Evolutionary conservation across 345 rosid species (phyloP).

Genomic region (Eucalyptus marginata): DNA sequence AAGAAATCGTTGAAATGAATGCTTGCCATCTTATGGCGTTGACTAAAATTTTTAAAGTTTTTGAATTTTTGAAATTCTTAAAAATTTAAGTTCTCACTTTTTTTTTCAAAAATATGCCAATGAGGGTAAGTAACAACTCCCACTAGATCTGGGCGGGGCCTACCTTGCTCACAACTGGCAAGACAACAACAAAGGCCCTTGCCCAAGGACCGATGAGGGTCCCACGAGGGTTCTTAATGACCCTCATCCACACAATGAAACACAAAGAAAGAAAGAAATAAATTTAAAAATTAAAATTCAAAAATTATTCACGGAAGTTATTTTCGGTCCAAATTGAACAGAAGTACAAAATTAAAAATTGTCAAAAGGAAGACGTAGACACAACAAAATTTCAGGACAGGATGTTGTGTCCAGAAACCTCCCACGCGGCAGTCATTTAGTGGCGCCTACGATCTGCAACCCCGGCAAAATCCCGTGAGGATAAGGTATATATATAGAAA

Average conservation of each 20-base stretch:
- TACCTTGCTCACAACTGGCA: rapidly evolving
- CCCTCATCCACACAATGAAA: too few relatives aligned
- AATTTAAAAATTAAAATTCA: too few relatives aligned
- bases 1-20: too few relatives aligned
- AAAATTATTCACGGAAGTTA: too few relatives aligned
- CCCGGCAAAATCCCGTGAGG: background rate
- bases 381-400: too few relatives aligned
- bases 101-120: rapidly evolving
- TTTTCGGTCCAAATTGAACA: rapidly evolving
- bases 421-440: background rate
- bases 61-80: too few relatives aligned
- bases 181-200: too few relatives aligned
- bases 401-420: background rate
- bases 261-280: too few relatives aligned
- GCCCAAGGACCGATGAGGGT: rapidly evolving
- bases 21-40: rapidly evolving
- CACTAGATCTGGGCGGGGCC: rapidly evolving
- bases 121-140: too few relatives aligned
- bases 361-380: background rate
- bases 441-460: background rate
- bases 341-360: rapidly evolving
- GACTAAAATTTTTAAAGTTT: too few relatives aligned
- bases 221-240: rapidly evolving
- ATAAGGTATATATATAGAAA: conserved; percentile 1
- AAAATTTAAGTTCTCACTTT: too few relatives aligned